Base-by-base conservation (phyloP, 768 basidiomycete genomes). In the Hypsizygus marmoreus region DNA sequence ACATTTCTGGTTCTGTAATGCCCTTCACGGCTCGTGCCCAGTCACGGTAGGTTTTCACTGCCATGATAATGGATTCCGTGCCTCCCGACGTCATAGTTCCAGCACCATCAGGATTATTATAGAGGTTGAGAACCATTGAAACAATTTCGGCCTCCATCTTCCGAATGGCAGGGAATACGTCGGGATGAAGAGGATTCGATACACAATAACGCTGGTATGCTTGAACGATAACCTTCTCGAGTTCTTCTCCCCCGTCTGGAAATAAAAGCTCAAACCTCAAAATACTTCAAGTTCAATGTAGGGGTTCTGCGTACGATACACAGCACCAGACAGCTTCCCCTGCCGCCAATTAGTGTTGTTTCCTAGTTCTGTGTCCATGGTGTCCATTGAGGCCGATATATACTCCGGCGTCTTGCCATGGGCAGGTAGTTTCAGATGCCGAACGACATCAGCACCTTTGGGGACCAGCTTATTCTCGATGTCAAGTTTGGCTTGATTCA, bases 81-180 rank as follows among this genome's bases (percentile, higher is more conserved):
- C 95, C 95, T 11, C 95, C 95, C 0, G 88, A 88, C 1, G 95
- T 99, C 66, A 95, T 97, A 5, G 84, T 85, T 10, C 95, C 95
- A 9, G 92, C 91, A 12, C 92, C 92, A 38, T 79, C 70, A 1
- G 92, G 88, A 52, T 86, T 84, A 59, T 91, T 84, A 71, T 88
- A 97, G 75, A 95, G 74, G 46, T 79, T 77, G 36, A 95, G 73
- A 50, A 85, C 88, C 87, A 93, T 93, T 8, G 88, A 74, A 33
- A 95, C 91, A 20, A 95, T 80, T 59, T 97, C 95, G 12, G 93
- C 90, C 59, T 99, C 95, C 95, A 99, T 99, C 70, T 95, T 94
- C 37, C 95, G 78, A 9, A 97, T 69, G 0, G 90, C 86, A 1
- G 95, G 95, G 67, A 97, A 97, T 33, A 94, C 83, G 45, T 94